A percentile compares a stretch with the other conserved stretches of the same genome.
Evolutionary conservation across 345 rosid genomes (phyloP).

Genomic region (Gossypium rotundifolium): DNA sequence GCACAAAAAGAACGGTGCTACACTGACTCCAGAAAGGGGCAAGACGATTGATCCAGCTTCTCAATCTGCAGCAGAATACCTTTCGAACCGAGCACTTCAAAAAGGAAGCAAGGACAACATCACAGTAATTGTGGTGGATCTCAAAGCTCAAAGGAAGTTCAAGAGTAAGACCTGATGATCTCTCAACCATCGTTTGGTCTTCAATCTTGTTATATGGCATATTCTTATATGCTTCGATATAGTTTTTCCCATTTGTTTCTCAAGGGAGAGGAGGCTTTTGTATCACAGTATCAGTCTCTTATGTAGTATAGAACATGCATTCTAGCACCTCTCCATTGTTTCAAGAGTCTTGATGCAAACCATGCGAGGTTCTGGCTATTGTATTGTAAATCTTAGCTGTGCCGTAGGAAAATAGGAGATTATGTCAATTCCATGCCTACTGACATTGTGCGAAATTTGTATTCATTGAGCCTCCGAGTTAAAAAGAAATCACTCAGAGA

Average conservation of each 20-base stretch:
- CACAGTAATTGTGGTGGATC: slow-evolving; percentile 73
- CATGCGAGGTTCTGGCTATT: slow-evolving; percentile 21
- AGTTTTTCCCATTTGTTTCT: slow-evolving; percentile 33
- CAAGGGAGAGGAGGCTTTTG: slow-evolving; percentile 25
- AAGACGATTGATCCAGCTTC: slow-evolving; percentile 67
- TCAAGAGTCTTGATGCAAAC: slow-evolving; percentile 5
- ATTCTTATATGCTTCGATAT: slow-evolving; percentile 12
- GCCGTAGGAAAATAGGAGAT: slow-evolving; percentile 26
- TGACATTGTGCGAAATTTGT: slow-evolving; percentile 16
- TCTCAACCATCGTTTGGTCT: slow-evolving; percentile 8
- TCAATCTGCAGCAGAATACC: slow-evolving; percentile 87
- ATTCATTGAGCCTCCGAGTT: slow-evolving; percentile 44
- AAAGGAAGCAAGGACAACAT: slow-evolving; percentile 93
- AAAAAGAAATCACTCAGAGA: slow-evolving; percentile 23
- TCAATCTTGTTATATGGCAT: not conserved
- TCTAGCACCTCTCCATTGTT: slow-evolving; percentile 9
- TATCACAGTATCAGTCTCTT: slow-evolving; percentile 8
- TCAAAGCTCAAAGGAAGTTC: slow-evolving; percentile 90
- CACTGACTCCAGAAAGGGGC: slow-evolving; percentile 41
- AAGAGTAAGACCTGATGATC: slow-evolving; percentile 52
- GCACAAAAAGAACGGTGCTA: slow-evolving; percentile 73
- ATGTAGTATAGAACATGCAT: slow-evolving; percentile 19
- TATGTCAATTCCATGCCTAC: slow-evolving; percentile 14
- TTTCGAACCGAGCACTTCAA: slow-evolving; percentile 68
- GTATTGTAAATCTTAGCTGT: slow-evolving; percentile 33